Evolutionary conservation across 2,329 filamentous ascomycete genomes (phyloP), one percentile per base, ranked within the genome.

Genomic region (Phaeomoniella chlamydospora): DNA sequence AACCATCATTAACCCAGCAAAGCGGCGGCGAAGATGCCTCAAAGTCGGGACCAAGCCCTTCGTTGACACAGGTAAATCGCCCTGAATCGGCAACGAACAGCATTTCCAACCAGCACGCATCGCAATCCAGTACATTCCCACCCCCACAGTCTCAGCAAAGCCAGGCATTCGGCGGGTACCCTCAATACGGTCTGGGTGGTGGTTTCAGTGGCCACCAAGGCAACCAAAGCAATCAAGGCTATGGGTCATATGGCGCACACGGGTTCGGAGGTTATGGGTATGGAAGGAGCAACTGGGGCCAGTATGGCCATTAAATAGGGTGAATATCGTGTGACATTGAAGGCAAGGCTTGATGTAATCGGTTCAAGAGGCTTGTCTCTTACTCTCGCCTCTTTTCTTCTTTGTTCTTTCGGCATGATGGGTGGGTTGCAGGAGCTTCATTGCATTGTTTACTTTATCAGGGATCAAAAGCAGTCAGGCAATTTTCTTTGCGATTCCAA

Each of bases 1-100:
- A 49, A 39, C 66, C 66, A 39, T 65, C 61, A 49, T 59, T 62
- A 34, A 58, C 60, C 18, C 65, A 70, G 43, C 67, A 69, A 40
- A 49, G 47, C 19, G 51, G 52, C 15, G 54, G 45, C 32, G 73
- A 77, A 31, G 71, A 75, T 40, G 48, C 63, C 0, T 58, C 66
- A 33, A 74, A 75, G 57, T 65, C 63, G 31, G 69, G 72, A 9
- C 72, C 74, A 17, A 76, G 72, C 43, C 73, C 73, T 16, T 70
- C 69, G 9, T 61, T 77, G 29, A 70, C 70, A 33, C 73, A 77
- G 50, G 70, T 70, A 31, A 72, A 72, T 44, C 71, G 74, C 41
- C 74, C 74, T 29, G 72, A 70, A 30, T 77, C 74, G 26, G 72
- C 73, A 5, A 68, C 71, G 18, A 77, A 75, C 56, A 74, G 62